Conservation (phyloP, 768 basidiomycete genomes). For the Scleroderma bovista region DNA sequence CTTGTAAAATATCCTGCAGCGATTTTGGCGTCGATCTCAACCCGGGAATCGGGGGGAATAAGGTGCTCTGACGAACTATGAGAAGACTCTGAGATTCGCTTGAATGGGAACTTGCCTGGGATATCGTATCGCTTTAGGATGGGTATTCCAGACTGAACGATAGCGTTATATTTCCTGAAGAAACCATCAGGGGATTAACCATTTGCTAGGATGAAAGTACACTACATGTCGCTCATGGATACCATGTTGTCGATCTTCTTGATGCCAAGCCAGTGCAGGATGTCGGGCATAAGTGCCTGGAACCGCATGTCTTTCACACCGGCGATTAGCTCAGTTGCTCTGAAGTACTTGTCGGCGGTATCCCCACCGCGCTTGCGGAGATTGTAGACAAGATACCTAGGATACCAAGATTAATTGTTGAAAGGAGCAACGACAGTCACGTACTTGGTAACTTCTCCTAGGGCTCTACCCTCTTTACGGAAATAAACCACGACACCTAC, state of each 20-base stretch:
- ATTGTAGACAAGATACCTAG: conserved; percentile 91
- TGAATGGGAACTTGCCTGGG: conserved; percentile 46
- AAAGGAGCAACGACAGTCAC: conserved; percentile 14
- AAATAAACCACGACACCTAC: conserved; percentile 94
- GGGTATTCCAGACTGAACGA: conserved; percentile 82
- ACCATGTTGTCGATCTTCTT: conserved; percentile 87
- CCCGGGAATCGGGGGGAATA: conserved; percentile 83
- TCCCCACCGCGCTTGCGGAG: conserved; percentile 93
- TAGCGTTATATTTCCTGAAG: conserved; percentile 87
- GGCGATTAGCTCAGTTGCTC: conserved; percentile 87
- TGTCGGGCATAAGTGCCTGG: conserved; percentile 92
- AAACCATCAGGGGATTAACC: neutral
- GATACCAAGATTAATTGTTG: neutral
- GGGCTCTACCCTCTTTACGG: conserved; percentile 87
- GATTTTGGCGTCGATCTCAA: conserved; percentile 97
- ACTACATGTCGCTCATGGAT: conserved; percentile 85
- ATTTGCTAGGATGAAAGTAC: conserved; percentile 29
- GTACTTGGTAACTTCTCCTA: conserved; percentile 91
- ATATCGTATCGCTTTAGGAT: conserved; percentile 83
- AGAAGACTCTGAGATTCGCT: neutral
- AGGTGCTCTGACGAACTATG: conserved; percentile 54
- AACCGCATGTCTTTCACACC: conserved; percentile 97
- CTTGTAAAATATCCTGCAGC: conserved; percentile 89
- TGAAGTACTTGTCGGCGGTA: conserved; percentile 90
- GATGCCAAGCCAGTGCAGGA: conserved; percentile 92